A percentile compares a stretch with the other conserved stretches of the same genome.
Evolutionary conservation across 371 early-diverging fungal species (phyloP).

Genomic region (Entomophthora muscae): DNA sequence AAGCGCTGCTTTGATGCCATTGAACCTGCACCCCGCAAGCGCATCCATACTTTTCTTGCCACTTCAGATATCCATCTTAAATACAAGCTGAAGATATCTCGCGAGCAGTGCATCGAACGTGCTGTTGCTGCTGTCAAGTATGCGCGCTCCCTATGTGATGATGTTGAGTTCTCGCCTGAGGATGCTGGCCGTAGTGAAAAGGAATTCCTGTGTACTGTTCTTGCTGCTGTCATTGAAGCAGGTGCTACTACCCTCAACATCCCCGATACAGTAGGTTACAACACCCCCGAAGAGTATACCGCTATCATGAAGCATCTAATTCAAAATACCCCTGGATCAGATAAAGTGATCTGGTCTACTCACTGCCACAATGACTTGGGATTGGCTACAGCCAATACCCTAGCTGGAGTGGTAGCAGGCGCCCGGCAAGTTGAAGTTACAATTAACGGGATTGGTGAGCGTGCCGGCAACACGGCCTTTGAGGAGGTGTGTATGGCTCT

Average conservation of each 20-base stretch:
- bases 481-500: conserved; percentile 92
- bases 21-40: conserved; percentile 55
- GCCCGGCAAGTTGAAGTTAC: conserved; percentile 94
- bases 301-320: conserved; percentile 60
- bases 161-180: conserved; percentile 89
- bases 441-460: conserved; percentile 94
- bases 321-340: conserved; percentile 50
- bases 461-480: conserved; percentile 86
- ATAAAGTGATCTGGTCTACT: conserved; percentile 66
- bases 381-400: conserved; percentile 87
- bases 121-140: conserved; percentile 68
- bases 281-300: conserved; percentile 79
- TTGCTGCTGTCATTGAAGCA: conserved; percentile 76
- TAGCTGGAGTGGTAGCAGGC: conserved; percentile 75
- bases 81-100: conserved; percentile 76
- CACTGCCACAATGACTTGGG: conserved; percentile 97
- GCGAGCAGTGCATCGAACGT: conserved; percentile 69
- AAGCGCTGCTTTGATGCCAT: conserved; percentile 80
- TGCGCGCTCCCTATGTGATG: conserved; percentile 56
- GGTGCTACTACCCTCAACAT: conserved; percentile 93
- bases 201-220: conserved; percentile 66
- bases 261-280: conserved; percentile 93
- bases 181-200: conserved; percentile 83
- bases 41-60: conserved; percentile 89
- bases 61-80: conserved; percentile 90